These are phyloP conservation scores for Coemansia sp. DNA, from an alignment of 371 early-diverging fungal genomes.

Conservation along the genomic window DNA sequence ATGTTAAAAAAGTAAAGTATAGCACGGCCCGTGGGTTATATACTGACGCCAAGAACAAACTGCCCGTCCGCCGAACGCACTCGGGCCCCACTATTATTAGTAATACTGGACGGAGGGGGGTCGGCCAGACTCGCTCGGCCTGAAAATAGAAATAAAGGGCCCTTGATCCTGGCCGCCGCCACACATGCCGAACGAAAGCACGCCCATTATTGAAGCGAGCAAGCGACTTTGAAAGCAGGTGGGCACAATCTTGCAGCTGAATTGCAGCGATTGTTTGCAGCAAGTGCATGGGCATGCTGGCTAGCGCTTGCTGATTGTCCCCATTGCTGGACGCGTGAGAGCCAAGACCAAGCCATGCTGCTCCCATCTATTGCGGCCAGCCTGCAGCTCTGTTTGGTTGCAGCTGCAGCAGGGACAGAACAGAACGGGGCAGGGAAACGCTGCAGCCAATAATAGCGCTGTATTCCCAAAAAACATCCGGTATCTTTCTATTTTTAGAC, in stretches of 20 bases:
- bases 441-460: conserved; percentile 4
- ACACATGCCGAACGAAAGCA: conserved; percentile 1
- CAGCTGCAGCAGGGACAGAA: neutral
- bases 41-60: conserved; percentile 14
- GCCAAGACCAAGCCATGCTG: conserved; percentile 6
- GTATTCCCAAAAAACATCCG: neutral
- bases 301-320: conserved; percentile 2
- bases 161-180: conserved; percentile 19
- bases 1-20: neutral
- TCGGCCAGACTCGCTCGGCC: conserved; percentile 4
- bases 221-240: neutral
- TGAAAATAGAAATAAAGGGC: conserved; percentile 24
- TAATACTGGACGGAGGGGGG: conserved; percentile 5
- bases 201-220: neutral
- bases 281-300: neutral
- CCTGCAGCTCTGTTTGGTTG: conserved; percentile 4
- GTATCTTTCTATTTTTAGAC: conserved; percentile 15
- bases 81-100: conserved; percentile 15
- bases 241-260: conserved; percentile 8
- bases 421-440: neutral
- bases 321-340: neutral
- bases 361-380: conserved; percentile 18
- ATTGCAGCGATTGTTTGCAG: conserved; percentile 18
- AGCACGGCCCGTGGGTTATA: conserved; percentile 11
- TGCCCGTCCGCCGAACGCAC: conserved; percentile 2